Evolutionary conservation across 257 asterid species (phyloP).

Genomic region (Nicotiana attenuata): DNA sequence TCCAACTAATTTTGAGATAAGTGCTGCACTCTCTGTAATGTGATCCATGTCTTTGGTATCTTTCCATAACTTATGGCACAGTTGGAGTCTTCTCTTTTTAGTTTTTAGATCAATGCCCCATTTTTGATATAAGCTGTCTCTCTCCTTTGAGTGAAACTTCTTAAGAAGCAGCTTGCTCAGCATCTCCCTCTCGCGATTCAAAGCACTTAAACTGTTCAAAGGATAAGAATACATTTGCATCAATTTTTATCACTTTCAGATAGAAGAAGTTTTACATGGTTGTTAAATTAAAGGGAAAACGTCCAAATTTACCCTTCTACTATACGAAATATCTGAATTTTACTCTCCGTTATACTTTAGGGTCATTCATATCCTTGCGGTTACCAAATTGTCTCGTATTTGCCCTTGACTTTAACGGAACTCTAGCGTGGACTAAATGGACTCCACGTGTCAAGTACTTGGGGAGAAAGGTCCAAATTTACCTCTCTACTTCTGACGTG

Average conservation of each 20-base stretch:
- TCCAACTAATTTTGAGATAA: slow-evolving; percentile 70
- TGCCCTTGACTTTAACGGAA: not conserved
- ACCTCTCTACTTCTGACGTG: not conserved
- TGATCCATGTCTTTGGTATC: slow-evolving; percentile 59
- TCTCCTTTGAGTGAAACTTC: slow-evolving; percentile 55
- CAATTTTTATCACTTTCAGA: not conserved
- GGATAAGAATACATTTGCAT: not conserved
- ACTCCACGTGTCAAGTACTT: not conserved
- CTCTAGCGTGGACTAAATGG: not conserved
- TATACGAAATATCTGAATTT: not conserved
- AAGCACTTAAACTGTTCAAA: slow-evolving; percentile 41
- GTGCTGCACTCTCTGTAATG: slow-evolving; percentile 60
- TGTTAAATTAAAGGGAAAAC: not conserved
- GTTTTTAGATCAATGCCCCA: slow-evolving; percentile 70
- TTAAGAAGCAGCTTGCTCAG: slow-evolving; percentile 59
- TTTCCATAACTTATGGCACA: slow-evolving; percentile 56
- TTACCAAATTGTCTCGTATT: not conserved
- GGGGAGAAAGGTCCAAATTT: not conserved
- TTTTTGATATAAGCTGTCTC: slow-evolving; percentile 54
- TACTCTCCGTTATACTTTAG: not conserved
- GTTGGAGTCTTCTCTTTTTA: slow-evolving; percentile 65
- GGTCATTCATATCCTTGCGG: not conserved
- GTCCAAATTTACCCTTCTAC: not conserved
- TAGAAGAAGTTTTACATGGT: not conserved
- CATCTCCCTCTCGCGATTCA: slow-evolving; percentile 62